Base-by-base conservation (phyloP, 2,329 filamentous ascomycete species). In the Neopestalotiopsis rosae region DNA sequence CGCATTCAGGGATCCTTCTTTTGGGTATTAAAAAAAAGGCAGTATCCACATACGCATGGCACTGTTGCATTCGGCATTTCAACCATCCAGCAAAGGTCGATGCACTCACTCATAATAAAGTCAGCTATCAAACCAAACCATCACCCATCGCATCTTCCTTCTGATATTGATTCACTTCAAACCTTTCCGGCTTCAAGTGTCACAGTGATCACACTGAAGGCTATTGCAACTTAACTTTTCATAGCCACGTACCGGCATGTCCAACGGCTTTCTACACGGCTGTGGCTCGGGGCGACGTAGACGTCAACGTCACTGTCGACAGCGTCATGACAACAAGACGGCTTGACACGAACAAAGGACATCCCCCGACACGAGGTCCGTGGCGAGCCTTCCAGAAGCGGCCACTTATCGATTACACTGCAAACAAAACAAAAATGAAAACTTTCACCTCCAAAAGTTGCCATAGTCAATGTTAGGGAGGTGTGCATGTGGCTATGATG, bases 381-480 rank as follows among this genome's bases (percentile, higher is more conserved):
- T 52, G 45, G 20, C 45, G 32, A 61, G 57, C 34, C 6, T 38
- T 6, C 34, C 10, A 10, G 34, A 38, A 10, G 34, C 61, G 61
- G 61, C 32, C 52, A 56, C 62, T 65, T 65, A 65, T 65, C 62
- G 62, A 65, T 65, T 65, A n/a, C 40, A 49, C 13, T 65, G 62
- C 62, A 28, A 17, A n/a, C 6, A 20, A 6, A 52, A 17, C 7
- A n/a, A 20, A 24, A 17, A n/a, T n/a, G 5, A 17, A 52, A 52
- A 52, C 20, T 20, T 10, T 9, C 9, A 9, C 17, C 20, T 52
- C 42, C 17, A 5, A 17, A 49, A n/a, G 13, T 14, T 49, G 17
- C 42, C 7, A n/a, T 17, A n/a, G 14, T 20, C 17, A 17, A 52
- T 24, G 24, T 28, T 28, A 28, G 45, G 45, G 45, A 52, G 24